Percentiles rank a stretch among this genome's conserved stretches.
Conservation (phyloP, 768 basidiomycete genomes). For the Erythrobasidium yunnanense region DNA sequence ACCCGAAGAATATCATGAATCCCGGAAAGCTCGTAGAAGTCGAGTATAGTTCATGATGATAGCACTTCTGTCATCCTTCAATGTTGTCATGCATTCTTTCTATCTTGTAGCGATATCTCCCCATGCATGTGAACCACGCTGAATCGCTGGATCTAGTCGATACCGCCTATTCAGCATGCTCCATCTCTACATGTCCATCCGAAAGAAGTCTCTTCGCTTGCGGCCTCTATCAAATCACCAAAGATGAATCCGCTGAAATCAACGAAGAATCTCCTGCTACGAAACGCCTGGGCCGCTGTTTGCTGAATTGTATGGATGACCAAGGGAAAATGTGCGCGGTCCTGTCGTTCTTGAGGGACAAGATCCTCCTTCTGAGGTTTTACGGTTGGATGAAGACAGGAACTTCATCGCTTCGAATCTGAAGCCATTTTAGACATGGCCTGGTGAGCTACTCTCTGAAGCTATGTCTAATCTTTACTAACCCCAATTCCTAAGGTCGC, state of each 20-base stretch:
- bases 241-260: constrained; percentile 39
- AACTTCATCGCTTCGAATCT: constrained; percentile 55
- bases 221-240: constrained; percentile 77
- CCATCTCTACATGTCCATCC: constrained; percentile 80
- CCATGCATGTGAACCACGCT: constrained; percentile 7
- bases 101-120: background rate
- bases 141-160: constrained; percentile 30
- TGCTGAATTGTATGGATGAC: constrained; percentile 32
- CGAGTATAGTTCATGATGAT: too few relatives aligned
- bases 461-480: background rate
- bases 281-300: constrained; percentile 33
- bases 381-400: constrained; percentile 38
- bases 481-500: constrained; percentile 19
- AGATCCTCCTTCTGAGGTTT: background rate
- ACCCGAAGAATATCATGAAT: constrained; percentile 72
- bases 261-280: constrained; percentile 30
- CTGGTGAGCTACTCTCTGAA: constrained; percentile 52
- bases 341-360: constrained; percentile 22
- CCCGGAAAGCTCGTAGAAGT: constrained; percentile 55
- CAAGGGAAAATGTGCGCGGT: constrained; percentile 29
- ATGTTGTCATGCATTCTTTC: too few relatives aligned
- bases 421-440: constrained; percentile 85
- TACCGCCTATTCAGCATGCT: constrained; percentile 41
- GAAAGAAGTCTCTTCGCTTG: constrained; percentile 61
- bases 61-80: too few relatives aligned